A percentile compares a stretch with the other conserved stretches of the same genome.
These are phyloP conservation scores for Agaricales sp. DNA, from an alignment of 1,284 basidiomycete genomes.

Conservation along the genomic window DNA sequence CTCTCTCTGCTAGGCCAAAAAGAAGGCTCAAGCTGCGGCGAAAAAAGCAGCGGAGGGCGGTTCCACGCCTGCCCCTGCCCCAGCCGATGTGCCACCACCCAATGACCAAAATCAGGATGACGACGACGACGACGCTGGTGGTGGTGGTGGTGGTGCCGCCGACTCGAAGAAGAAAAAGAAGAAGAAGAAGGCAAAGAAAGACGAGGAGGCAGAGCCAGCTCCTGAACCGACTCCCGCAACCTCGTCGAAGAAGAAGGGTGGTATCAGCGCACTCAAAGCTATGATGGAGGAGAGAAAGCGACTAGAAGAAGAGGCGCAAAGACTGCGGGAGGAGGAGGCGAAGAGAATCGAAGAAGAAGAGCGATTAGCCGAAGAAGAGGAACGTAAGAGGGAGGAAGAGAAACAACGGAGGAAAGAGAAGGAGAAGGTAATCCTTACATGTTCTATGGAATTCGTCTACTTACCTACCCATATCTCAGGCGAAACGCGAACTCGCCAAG, in stretches of 20 bases:
- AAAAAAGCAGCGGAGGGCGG: constrained; percentile 61
- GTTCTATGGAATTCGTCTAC: constrained; percentile 6
- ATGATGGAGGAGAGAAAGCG: constrained; percentile 87
- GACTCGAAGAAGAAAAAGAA: constrained; percentile 74
- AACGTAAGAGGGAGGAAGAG: constrained; percentile 66
- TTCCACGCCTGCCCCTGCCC: constrained; percentile 15
- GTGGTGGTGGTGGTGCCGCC: constrained; percentile 45
- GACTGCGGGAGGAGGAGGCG: constrained; percentile 64
- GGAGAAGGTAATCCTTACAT: constrained; percentile 65
- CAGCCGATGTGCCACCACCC: constrained; percentile 17
- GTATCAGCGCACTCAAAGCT: constrained; percentile 66
- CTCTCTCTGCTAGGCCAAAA: constrained; percentile 63
- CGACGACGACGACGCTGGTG: constrained; percentile 40
- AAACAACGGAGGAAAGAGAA: constrained; percentile 81
- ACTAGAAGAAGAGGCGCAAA: constrained; percentile 70
- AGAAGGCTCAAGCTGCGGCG: constrained; percentile 85
- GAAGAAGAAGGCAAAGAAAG: constrained; percentile 80
- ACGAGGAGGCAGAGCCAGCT: constrained; percentile 49
- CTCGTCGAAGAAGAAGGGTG: constrained; percentile 56
- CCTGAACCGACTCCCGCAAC: constrained; percentile 34
- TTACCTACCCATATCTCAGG: constrained; percentile 30
- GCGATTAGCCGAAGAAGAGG: constrained; percentile 68
- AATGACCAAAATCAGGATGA: constrained; percentile 24
- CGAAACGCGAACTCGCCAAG: constrained; percentile 75
- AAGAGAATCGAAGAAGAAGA: constrained; percentile 81